Evolutionary conservation across 75 land plant genomes (phyloP).

Genomic region (Pseudotsuga menziesii): DNA sequence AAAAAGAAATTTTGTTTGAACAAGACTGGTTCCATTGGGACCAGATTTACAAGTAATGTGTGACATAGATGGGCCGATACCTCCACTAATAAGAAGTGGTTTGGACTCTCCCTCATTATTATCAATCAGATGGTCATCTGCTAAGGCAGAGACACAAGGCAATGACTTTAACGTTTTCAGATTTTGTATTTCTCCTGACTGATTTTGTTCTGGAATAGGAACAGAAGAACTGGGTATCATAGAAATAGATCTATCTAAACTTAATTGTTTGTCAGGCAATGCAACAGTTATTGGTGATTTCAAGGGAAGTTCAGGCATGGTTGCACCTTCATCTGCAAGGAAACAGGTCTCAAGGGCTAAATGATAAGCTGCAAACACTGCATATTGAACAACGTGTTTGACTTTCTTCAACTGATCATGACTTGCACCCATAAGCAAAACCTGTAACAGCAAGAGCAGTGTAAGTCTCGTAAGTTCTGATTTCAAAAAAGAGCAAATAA

Average conservation of each 20-base stretch:
- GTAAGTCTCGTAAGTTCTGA: background rate
- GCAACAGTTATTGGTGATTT: slow-evolving; percentile 19
- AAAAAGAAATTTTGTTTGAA: background rate
- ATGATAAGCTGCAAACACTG: slow-evolving; percentile 88
- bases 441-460: slow-evolving; percentile 37
- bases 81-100: background rate
- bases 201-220: slow-evolving; percentile 2
- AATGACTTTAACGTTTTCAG: background rate
- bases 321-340: slow-evolving; percentile 75
- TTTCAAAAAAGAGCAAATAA: background rate
- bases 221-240: slow-evolving; percentile 6
- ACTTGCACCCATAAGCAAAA: slow-evolving; percentile 72
- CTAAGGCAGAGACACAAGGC: background rate
- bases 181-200: background rate
- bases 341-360: slow-evolving; percentile 87
- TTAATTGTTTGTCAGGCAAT: slow-evolving; percentile 18
- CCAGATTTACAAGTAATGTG: background rate
- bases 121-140: background rate
- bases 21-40: background rate
- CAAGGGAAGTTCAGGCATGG: slow-evolving; percentile 39
- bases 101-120: no score
- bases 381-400: slow-evolving; percentile 62
- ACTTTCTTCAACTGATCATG: slow-evolving; percentile 79
- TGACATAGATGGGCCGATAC: background rate
- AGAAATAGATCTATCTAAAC: slow-evolving; percentile 21